Conservation (phyloP, 768 basidiomycete genomes). For the Trametes meyenii region DNA sequence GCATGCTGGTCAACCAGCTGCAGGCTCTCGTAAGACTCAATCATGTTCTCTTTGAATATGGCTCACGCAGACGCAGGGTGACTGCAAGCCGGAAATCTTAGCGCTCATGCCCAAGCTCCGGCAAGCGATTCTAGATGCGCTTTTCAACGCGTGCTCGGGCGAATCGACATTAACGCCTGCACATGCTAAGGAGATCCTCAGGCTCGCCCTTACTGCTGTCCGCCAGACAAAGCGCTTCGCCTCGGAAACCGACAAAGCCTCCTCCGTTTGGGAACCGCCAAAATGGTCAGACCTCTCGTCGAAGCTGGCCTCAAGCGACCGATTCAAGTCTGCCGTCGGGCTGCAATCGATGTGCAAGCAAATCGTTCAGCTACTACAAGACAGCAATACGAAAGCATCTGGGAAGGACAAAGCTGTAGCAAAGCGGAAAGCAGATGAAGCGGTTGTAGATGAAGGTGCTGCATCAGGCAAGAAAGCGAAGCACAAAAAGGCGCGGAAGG, state of each 20-base stretch:
- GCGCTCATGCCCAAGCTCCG: slow-evolving; percentile 56
- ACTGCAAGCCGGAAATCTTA: slow-evolving; percentile 44
- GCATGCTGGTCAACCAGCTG: slow-evolving; percentile 60
- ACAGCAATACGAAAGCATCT: slow-evolving; percentile 22
- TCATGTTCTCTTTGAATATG: background rate
- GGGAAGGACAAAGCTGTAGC: slow-evolving; percentile 31
- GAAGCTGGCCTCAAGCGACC: slow-evolving; percentile 51
- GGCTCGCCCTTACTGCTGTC: slow-evolving; percentile 63
- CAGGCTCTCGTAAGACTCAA: slow-evolving; percentile 47
- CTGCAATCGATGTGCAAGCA: slow-evolving; percentile 69
- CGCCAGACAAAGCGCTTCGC: slow-evolving; percentile 62
- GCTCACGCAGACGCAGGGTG: slow-evolving; percentile 34
- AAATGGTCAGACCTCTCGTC: slow-evolving; percentile 56
- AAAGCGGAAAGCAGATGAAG: slow-evolving; percentile 35
- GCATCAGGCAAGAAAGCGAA: slow-evolving; percentile 39
- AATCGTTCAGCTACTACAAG: slow-evolving; percentile 41
- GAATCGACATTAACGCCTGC: slow-evolving; percentile 50
- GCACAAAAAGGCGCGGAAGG: slow-evolving; percentile 50
- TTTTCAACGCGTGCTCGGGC: slow-evolving; percentile 53
- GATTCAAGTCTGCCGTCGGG: slow-evolving; percentile 64
- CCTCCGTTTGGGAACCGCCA: slow-evolving; percentile 59
- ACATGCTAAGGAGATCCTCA: slow-evolving; percentile 81
- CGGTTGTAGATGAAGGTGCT: slow-evolving; percentile 17
- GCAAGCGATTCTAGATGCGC: slow-evolving; percentile 48
- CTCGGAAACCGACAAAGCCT: slow-evolving; percentile 33